Evolutionary conservation across 1,139 yeast species (phyloP).

Genomic region (Yamadazyma pseudoaaseri): DNA sequence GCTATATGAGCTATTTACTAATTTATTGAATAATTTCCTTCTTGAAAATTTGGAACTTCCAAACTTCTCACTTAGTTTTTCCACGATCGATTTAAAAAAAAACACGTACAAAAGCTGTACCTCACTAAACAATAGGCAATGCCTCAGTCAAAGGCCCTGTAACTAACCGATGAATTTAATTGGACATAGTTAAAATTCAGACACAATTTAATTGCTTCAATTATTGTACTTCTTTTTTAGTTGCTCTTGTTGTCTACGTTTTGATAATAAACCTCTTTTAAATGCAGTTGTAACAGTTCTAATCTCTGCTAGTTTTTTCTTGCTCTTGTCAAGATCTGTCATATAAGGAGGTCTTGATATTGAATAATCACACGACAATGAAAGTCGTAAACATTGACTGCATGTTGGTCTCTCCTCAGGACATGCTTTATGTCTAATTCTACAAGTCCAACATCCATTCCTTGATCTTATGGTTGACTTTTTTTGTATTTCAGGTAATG

Average conservation of each 20-base stretch:
- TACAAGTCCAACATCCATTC: constrained; percentile 69
- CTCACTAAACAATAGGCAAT: background rate
- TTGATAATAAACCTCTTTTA: background rate
- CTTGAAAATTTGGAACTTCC: background rate
- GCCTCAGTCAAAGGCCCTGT: background rate
- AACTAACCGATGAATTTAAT: no score
- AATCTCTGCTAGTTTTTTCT: constrained; percentile 49
- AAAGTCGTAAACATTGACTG: constrained; percentile 50
- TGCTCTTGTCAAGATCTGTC: constrained; percentile 36
- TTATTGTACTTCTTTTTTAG: no score
- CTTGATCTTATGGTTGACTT: constrained; percentile 17
- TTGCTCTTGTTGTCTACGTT: background rate
- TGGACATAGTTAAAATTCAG: no score
- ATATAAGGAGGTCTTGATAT: constrained; percentile 55
- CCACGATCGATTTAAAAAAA: background rate
- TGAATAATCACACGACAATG: constrained; percentile 45
- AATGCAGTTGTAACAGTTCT: constrained; percentile 17
- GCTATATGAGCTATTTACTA: no score
- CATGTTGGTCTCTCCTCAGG: constrained; percentile 61
- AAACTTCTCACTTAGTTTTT: background rate
- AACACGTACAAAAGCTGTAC: background rate
- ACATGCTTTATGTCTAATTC: constrained; percentile 64
- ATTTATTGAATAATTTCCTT: no score
- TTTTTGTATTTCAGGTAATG: background rate
- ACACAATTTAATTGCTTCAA: no score